Evolutionary conservation across 768 basidiomycete species (phyloP).

Genomic region (Heimioporus sp.): DNA sequence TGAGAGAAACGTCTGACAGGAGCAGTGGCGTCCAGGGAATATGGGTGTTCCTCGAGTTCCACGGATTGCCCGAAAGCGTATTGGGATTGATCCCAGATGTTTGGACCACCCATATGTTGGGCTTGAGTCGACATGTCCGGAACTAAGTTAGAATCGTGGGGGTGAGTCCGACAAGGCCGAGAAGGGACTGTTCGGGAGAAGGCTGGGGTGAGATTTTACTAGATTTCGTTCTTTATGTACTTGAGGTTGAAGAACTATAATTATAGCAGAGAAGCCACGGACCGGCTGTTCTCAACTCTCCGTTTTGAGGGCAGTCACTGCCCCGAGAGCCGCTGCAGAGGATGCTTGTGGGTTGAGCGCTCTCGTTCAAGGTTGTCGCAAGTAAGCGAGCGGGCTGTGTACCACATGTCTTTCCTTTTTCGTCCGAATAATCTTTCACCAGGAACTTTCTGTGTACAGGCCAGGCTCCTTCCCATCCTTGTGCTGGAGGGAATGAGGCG

Average conservation of each 20-base stretch:
- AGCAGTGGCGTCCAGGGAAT: conserved; percentile 13
- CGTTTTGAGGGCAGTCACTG: neutral
- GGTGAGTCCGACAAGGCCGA: neutral
- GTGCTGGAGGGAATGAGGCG: too few relatives aligned
- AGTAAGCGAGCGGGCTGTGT: too few relatives aligned
- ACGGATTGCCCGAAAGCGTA: conserved; percentile 15
- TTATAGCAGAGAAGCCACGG: neutral
- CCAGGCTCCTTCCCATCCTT: too few relatives aligned
- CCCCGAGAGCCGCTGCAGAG: neutral
- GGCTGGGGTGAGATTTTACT: neutral
- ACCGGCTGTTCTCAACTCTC: neutral
- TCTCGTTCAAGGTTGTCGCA: neutral
- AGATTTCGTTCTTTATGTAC: neutral
- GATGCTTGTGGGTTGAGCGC: neutral
- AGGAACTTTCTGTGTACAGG: too few relatives aligned
- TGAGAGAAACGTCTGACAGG: conserved; percentile 7
- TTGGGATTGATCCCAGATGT: conserved; percentile 18
- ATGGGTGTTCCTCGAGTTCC: conserved; percentile 29
- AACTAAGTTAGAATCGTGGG: neutral
- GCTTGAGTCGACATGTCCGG: conserved; percentile 24
- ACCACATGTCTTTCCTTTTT: too few relatives aligned
- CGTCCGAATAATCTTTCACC: too few relatives aligned
- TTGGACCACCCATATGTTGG: conserved; percentile 6
- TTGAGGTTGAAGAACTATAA: neutral
- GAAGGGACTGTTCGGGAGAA: conserved; percentile 2